Evolutionary conservation across 2,329 filamentous ascomycete species (phyloP).

Genomic region (Hypoxylon sp.): DNA sequence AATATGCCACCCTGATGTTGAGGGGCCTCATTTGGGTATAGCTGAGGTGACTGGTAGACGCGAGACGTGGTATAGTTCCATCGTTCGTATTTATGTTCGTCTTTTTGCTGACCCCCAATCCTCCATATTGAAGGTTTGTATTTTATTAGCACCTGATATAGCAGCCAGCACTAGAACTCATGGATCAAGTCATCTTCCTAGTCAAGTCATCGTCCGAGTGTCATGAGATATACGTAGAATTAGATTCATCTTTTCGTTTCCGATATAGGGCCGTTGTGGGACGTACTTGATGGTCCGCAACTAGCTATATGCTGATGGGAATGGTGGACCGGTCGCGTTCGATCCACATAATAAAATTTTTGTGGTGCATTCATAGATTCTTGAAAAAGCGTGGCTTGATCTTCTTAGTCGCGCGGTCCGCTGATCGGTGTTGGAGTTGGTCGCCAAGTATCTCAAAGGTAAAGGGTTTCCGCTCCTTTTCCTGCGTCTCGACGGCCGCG

Average conservation of each 20-base stretch:
- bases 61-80: too few species aligned
- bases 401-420: conserved; percentile 89
- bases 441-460: conserved; percentile 89
- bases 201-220: too few species aligned
- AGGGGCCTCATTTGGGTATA: neutral
- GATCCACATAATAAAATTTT: too few species aligned
- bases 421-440: conserved; percentile 84
- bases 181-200: too few species aligned
- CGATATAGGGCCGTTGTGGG: neutral
- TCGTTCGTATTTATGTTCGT: too few species aligned
- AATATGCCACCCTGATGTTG: neutral
- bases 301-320: neutral
- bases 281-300: neutral
- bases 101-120: too few species aligned
- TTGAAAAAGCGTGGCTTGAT: conserved; percentile 87
- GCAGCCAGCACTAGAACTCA: neutral
- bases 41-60: neutral
- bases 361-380: conserved; percentile 68
- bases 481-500: conserved; percentile 6
- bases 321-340: too few species aligned
- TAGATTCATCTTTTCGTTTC: neutral
- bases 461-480: conserved; percentile 56
- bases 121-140: too few species aligned
- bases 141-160: too few species aligned
- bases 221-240: neutral